These are phyloP conservation scores for Hypomontagnella submonticulosa DNA, from an alignment of 495 filamentous ascomycete species.

Conservation along the genomic window DNA sequence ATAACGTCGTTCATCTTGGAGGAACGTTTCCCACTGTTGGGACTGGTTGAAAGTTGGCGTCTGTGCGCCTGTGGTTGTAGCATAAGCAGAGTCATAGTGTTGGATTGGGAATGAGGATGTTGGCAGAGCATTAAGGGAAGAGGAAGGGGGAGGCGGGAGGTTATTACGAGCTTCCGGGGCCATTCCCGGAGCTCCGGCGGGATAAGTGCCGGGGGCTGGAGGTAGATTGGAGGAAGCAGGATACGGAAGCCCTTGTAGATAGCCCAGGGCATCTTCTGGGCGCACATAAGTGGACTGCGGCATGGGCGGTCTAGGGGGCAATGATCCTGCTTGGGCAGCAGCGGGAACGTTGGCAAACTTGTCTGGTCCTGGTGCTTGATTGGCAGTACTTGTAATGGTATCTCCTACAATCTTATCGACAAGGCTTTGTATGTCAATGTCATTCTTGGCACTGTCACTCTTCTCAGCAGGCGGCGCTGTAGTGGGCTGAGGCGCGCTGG, in stretches of 20 bases:
- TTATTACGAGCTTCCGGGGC: constrained; percentile 62
- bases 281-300: constrained; percentile 51
- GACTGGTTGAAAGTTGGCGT: constrained; percentile 68
- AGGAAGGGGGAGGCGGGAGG: constrained; percentile 69
- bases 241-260: constrained; percentile 42
- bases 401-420: constrained; percentile 63
- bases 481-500: constrained; percentile 22
- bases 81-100: constrained; percentile 41
- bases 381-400: constrained; percentile 45
- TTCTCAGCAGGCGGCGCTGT: constrained; percentile 43
- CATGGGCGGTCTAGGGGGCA: constrained; percentile 65
- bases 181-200: constrained; percentile 65
- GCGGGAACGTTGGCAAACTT: constrained; percentile 51
- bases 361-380: constrained; percentile 17
- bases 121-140: constrained; percentile 56
- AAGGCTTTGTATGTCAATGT: constrained; percentile 61
- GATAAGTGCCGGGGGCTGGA: constrained; percentile 56
- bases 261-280: constrained; percentile 37
- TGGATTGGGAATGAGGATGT: constrained; percentile 33
- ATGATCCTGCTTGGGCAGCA: constrained; percentile 60
- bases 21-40: constrained; percentile 83
- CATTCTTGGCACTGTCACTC: constrained; percentile 48
- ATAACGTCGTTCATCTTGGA: constrained; percentile 79
- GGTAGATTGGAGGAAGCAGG: constrained; percentile 55
- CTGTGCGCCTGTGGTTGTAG: constrained; percentile 18